A percentile compares a stretch with the other conserved stretches of the same genome.
Conservation (phyloP, 1,284 basidiomycete species). For the Ustilago shanxiensis region DNA sequence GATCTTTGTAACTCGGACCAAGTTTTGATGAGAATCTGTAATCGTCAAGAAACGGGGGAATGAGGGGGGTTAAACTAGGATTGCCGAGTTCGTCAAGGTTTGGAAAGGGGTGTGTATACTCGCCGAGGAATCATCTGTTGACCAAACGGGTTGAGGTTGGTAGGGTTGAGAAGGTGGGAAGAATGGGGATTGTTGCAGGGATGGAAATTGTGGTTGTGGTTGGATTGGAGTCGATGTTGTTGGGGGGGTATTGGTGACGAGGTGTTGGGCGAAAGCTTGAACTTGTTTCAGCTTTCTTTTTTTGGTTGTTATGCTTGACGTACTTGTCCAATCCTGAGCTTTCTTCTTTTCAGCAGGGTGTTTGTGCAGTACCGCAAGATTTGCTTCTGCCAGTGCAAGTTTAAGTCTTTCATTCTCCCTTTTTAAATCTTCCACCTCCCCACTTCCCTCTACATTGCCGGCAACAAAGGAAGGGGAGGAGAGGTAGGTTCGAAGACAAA, state of each 20-base stretch:
- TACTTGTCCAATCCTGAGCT: constrained; percentile 21
- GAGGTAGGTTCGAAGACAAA: constrained; percentile 24
- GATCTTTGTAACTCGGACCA: no score
- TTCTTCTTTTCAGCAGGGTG: constrained; percentile 10
- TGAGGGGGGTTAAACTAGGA: constrained; percentile 46
- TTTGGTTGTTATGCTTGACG: constrained; percentile 31
- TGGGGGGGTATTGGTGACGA: not conserved
- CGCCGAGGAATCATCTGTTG: constrained; percentile 28
- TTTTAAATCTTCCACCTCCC: constrained; percentile 5
- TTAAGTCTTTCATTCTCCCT: constrained; percentile 26
- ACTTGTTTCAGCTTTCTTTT: constrained; percentile 23
- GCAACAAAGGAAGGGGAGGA: not conserved
- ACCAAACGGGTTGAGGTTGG: not conserved
- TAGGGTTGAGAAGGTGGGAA: not conserved
- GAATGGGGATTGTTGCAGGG: not conserved
- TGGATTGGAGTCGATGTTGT: no score
- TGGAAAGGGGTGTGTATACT: constrained; percentile 27
- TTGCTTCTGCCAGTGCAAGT: constrained; percentile 17
- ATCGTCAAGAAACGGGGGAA: not conserved
- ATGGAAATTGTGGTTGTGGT: no score
- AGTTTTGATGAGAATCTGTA: not conserved
- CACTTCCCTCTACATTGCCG: not conserved
- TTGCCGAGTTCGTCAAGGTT: constrained; percentile 31
- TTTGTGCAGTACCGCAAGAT: constrained; percentile 13
- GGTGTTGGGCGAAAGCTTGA: constrained; percentile 27